These are phyloP conservation scores for Fusarium palustre DNA, from an alignment of 2,329 filamentous ascomycete species.

Conservation along the genomic window DNA sequence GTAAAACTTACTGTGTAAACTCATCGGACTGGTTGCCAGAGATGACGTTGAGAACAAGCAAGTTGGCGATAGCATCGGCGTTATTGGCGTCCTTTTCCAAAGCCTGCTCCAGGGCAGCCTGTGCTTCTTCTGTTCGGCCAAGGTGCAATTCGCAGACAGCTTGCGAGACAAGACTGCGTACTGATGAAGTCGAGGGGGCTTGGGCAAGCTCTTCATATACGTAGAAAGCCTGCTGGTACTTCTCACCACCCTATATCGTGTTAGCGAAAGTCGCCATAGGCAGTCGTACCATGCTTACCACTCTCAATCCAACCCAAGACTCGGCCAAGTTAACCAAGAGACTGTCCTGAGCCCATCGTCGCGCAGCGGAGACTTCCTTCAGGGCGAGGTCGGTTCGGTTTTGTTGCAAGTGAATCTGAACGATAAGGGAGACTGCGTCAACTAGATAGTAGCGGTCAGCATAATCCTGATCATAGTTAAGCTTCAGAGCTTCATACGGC, in stretches of 20 bases:
- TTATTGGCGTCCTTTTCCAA: constrained; percentile 78
- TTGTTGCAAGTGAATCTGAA: constrained; percentile 91
- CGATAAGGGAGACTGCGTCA: constrained; percentile 84
- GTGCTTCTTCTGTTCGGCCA: constrained; percentile 87
- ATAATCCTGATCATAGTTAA: constrained; percentile 11
- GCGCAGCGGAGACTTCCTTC: constrained; percentile 87
- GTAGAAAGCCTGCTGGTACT: constrained; percentile 97
- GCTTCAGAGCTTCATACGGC: constrained; percentile 67
- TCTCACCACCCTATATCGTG: constrained; percentile 80
- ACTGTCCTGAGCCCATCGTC: constrained; percentile 95
- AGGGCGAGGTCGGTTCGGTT: constrained; percentile 91
- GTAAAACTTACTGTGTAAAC: constrained; percentile 67
- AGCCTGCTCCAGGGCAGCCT: constrained; percentile 85
- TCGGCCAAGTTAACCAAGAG: constrained; percentile 94
- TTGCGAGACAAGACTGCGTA: constrained; percentile 83
- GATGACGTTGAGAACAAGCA: constrained; percentile 81
- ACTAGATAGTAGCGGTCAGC: constrained; percentile 57
- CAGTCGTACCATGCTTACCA: constrained; percentile 64
- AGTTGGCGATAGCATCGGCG: constrained; percentile 82
- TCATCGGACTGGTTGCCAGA: constrained; percentile 77
- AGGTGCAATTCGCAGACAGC: constrained; percentile 93
- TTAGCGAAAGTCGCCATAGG: constrained; percentile 43
- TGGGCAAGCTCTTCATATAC: constrained; percentile 97
- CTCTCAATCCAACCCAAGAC: constrained; percentile 90
- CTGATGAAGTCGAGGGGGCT: constrained; percentile 81